A percentile compares a stretch with the other conserved stretches of the same genome.
Conservation (phyloP, 1,284 basidiomycete species). For the Moesziomyces sp. region DNA sequence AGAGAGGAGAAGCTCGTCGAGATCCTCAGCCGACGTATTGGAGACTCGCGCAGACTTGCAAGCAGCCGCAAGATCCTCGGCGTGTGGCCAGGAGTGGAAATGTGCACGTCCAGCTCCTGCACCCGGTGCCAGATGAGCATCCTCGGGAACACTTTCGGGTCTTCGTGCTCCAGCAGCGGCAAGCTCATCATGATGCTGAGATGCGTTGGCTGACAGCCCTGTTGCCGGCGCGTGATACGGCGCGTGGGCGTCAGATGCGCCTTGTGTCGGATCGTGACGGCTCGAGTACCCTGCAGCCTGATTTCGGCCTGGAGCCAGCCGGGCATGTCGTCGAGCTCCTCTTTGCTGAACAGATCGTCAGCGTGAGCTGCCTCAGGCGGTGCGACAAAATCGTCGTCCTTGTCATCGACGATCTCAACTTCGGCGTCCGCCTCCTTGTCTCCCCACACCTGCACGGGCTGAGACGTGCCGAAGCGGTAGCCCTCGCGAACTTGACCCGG, state of each 20-base stretch:
- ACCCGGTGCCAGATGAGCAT: conserved; percentile 61
- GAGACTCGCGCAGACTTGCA: conserved; percentile 45
- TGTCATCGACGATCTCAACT: neutral
- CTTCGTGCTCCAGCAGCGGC: conserved; percentile 62
- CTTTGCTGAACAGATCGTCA: conserved; percentile 45
- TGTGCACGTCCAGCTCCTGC: conserved; percentile 60
- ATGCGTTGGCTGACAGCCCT: conserved; percentile 54
- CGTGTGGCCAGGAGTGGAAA: conserved; percentile 51
- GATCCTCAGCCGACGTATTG: conserved; percentile 55
- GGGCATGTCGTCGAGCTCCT: conserved; percentile 57
- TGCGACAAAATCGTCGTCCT: neutral
- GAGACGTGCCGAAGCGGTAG: conserved; percentile 40
- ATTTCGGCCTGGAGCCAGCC: conserved; percentile 64
- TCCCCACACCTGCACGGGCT: conserved; percentile 55
- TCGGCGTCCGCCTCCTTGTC: conserved; percentile 25
- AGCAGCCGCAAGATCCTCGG: conserved; percentile 50
- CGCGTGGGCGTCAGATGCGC: conserved; percentile 54
- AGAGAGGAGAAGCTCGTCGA: conserved; percentile 57
- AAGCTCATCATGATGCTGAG: conserved; percentile 60
- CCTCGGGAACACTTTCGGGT: conserved; percentile 52
- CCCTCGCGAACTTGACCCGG: conserved; percentile 57
- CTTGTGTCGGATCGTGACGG: conserved; percentile 53
- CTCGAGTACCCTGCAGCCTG: conserved; percentile 30
- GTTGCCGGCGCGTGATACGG: conserved; percentile 24
- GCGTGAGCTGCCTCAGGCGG: conserved; percentile 20